These are phyloP conservation scores for Botryotinia convoluta DNA, from an alignment of 2,329 filamentous ascomycete species.

Conservation along the genomic window DNA sequence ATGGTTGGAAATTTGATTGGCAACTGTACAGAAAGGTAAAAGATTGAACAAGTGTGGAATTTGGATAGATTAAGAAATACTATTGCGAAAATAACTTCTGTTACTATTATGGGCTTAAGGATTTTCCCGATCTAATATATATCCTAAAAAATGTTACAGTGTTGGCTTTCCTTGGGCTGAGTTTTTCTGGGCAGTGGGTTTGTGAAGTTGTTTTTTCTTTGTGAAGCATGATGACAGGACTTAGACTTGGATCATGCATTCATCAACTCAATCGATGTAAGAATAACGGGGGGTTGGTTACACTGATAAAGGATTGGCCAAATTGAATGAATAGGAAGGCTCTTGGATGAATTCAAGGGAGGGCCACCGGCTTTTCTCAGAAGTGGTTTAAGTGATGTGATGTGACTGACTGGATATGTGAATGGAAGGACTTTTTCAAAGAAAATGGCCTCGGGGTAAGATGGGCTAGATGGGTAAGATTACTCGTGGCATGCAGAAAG, in stretches of 20 bases:
- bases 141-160: neutral
- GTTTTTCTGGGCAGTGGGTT: neutral
- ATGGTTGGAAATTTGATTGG: neutral
- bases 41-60: too few species aligned
- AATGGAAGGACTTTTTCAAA: neutral
- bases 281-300: slow-evolving; percentile 2
- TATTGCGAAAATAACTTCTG: neutral
- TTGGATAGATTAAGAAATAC: neutral
- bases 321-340: neutral
- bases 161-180: slow-evolving; percentile 1
- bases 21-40: neutral
- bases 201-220: neutral
- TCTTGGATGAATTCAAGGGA: neutral
- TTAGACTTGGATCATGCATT: slow-evolving; percentile 10
- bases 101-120: neutral
- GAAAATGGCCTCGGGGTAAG: neutral
- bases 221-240: slow-evolving; percentile 16
- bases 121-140: neutral
- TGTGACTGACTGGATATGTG: neutral
- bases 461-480: neutral
- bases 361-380: neutral
- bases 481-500: slow-evolving; percentile 11
- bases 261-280: neutral
- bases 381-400: neutral
- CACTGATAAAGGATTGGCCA: slow-evolving; percentile 10